Conservation (phyloP, 805 yeast genomes). For the Candida ipomoeae region DNA sequence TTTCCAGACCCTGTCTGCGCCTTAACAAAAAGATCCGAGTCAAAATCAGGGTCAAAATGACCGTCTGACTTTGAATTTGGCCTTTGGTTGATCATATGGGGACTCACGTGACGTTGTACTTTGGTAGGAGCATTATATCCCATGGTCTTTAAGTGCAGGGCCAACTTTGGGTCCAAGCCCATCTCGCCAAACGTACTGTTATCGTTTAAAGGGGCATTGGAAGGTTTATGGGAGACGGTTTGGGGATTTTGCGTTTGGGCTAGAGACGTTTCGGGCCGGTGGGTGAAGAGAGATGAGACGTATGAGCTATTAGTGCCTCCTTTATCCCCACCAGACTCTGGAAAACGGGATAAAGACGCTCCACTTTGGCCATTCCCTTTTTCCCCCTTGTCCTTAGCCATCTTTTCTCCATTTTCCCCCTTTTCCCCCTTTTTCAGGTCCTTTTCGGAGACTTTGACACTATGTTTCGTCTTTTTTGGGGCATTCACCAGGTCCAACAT, state of each 20-base stretch:
- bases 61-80: no score
- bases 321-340: constrained; percentile 10
- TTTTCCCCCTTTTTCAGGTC: not conserved
- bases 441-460: not conserved
- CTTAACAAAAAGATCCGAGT: constrained; percentile 58
- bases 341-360: not conserved
- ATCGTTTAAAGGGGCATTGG: constrained; percentile 83
- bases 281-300: constrained; percentile 77
- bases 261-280: constrained; percentile 42
- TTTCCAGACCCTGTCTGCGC: constrained; percentile 99
- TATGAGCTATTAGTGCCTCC: constrained; percentile 44
- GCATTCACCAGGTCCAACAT: constrained; percentile 1
- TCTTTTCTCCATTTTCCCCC: not conserved
- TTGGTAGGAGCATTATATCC: constrained; percentile 68
- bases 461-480: not conserved
- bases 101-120: constrained; percentile 79
- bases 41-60: no score
- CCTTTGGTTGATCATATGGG: constrained; percentile 35
- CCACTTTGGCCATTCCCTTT: no score
- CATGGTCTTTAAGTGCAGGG: constrained; percentile 54
- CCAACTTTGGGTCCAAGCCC: constrained; percentile 56
- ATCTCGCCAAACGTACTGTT: constrained; percentile 66
- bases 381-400: no score
- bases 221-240: constrained; percentile 46
- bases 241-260: constrained; percentile 42